Percentiles rank a stretch among this genome's conserved stretches.
Conservation (phyloP, 1,284 basidiomycete genomes). For the Cutaneotrichosporon cavernicola region DNA sequence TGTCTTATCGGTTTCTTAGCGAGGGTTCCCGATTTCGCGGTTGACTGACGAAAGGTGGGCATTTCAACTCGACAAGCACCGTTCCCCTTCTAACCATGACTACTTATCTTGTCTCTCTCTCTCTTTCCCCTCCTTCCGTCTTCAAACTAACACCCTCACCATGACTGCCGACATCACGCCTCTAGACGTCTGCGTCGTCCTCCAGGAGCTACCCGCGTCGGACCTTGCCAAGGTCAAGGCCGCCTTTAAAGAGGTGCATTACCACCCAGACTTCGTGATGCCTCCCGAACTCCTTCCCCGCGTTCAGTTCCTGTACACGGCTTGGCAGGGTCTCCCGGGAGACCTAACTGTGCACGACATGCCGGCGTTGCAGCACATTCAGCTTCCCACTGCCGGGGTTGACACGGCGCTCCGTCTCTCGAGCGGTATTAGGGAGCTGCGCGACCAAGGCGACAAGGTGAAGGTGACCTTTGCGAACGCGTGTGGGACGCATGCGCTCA, state of each 20-base stretch:
- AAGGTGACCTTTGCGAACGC: slow-evolving; percentile 40
- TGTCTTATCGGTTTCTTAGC: background rate
- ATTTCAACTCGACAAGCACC: background rate
- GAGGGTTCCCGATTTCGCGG: no score
- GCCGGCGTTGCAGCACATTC: slow-evolving; percentile 38
- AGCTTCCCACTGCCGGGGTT: slow-evolving; percentile 41
- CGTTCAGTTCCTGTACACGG: slow-evolving; percentile 20
- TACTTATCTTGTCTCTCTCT: background rate
- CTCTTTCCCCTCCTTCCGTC: background rate
- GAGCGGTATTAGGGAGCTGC: slow-evolving; percentile 23
- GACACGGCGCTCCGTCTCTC: slow-evolving; percentile 30
- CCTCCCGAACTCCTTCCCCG: background rate
- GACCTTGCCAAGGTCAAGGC: slow-evolving; percentile 32
- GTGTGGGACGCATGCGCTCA: slow-evolving; percentile 46
- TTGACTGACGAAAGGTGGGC: background rate
- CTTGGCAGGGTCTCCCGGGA: slow-evolving; percentile 15
- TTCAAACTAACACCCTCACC: background rate
- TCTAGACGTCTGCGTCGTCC: slow-evolving; percentile 21
- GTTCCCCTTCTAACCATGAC: background rate
- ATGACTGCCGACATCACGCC: slow-evolving; percentile 12
- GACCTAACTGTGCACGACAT: slow-evolving; percentile 26
- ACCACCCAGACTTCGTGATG: slow-evolving; percentile 27
- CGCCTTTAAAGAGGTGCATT: slow-evolving; percentile 40
- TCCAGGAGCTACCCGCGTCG: slow-evolving; percentile 25
- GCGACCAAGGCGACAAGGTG: slow-evolving; percentile 1